phyloP scores from a whole-genome alignment of 2,329 filamentous ascomycete species.

The Nothopassalora personata region DNA sequence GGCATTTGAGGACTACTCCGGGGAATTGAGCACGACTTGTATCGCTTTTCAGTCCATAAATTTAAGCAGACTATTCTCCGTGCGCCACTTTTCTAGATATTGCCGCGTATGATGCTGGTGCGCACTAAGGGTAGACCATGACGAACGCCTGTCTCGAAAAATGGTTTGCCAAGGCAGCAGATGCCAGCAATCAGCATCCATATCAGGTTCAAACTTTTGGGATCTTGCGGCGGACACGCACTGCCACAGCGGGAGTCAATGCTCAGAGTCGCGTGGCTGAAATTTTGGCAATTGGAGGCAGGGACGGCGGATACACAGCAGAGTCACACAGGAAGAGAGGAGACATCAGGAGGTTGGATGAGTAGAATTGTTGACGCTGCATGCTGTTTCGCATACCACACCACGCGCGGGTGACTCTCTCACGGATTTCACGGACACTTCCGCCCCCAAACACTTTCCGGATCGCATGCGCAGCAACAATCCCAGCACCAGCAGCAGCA shows the following conservation, averaged over 20 bases:
- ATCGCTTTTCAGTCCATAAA: background rate
- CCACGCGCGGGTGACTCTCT: constrained; percentile 5
- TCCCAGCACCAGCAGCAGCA: background rate
- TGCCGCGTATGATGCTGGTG: background rate
- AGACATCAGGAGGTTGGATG: background rate
- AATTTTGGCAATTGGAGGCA: background rate
- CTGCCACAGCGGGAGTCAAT: background rate
- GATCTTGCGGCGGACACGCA: background rate
- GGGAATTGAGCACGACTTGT: too few relatives aligned
- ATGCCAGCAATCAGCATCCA: constrained; percentile 4
- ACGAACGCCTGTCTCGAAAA: background rate
- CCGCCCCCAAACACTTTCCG: background rate
- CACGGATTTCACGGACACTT: background rate
- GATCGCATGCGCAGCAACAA: background rate
- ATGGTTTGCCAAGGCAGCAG: background rate
- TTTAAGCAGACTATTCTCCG: background rate
- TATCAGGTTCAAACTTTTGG: background rate
- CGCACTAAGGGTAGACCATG: background rate
- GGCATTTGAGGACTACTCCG: too few relatives aligned
- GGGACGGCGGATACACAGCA: background rate
- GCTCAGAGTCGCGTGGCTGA: background rate
- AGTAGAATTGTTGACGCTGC: background rate
- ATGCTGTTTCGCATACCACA: background rate
- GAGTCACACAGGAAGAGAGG: background rate
- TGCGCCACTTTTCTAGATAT: background rate